phyloP scores from a whole-genome alignment of 1,284 basidiomycete genomes.

The Cutaneotrichosporon mucoides region DNA sequence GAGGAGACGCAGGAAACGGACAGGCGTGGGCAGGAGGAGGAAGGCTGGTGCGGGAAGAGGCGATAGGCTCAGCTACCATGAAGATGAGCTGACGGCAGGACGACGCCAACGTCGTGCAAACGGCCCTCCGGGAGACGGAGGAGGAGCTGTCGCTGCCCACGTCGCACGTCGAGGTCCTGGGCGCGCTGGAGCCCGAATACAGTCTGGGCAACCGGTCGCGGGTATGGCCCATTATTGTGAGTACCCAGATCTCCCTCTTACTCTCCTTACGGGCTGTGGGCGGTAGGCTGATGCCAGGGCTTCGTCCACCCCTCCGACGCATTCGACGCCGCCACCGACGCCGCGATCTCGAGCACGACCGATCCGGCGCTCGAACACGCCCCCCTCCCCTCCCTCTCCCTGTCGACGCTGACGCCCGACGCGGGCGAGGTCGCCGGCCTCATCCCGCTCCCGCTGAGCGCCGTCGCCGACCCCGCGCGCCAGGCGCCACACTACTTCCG shows the following conservation, averaged over 20 bases:
- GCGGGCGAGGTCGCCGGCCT: constrained; percentile 36
- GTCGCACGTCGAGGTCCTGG: constrained; percentile 36
- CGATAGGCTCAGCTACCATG: too few relatives aligned
- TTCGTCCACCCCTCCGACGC: constrained; percentile 25
- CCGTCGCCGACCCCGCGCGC: constrained; percentile 19
- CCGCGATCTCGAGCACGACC: not conserved
- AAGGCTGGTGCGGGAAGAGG: too few relatives aligned
- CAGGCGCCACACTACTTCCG: constrained; percentile 36
- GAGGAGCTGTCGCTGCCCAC: constrained; percentile 38
- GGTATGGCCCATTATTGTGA: constrained; percentile 45
- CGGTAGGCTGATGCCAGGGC: constrained; percentile 20
- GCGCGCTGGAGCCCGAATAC: constrained; percentile 37
- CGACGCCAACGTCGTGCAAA: constrained; percentile 27
- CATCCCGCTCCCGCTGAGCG: constrained; percentile 33
- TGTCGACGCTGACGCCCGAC: constrained; percentile 25
- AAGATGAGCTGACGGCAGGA: constrained; percentile 13
- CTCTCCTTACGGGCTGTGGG: too few relatives aligned
- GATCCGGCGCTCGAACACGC: not conserved
- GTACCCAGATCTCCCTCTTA: constrained; percentile 5
- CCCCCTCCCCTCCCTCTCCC: constrained; percentile 26
- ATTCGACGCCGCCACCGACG: constrained; percentile 3
- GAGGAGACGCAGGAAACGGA: too few relatives aligned
- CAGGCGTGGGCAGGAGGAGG: too few relatives aligned
- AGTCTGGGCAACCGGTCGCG: constrained; percentile 39
- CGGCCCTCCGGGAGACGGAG: constrained; percentile 39